These are phyloP conservation scores for Neofusicoccum umdonicola DNA, from an alignment of 2,329 filamentous ascomycete species.

Conservation along the genomic window DNA sequence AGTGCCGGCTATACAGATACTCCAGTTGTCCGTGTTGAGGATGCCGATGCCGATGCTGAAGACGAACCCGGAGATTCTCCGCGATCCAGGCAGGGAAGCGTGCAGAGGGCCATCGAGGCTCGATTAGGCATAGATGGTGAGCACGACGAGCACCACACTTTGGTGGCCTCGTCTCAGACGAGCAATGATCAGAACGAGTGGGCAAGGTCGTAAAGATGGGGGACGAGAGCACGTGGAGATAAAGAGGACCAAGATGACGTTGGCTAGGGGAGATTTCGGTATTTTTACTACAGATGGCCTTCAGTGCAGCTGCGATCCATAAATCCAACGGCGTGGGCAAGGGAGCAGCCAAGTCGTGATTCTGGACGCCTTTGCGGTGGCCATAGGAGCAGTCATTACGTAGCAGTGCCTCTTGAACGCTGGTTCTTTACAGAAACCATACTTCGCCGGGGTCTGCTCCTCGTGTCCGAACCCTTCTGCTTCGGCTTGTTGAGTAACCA, in stretches of 20 bases:
- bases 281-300: neutral
- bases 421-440: conserved; percentile 54
- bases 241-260: neutral
- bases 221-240: neutral
- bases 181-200: conserved; percentile 3
- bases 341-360: neutral
- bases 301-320: neutral
- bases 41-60: neutral
- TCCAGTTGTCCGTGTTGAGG: neutral
- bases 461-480: conserved; percentile 48
- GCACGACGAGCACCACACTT: conserved; percentile 4
- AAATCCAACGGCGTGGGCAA: neutral
- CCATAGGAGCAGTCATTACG: neutral
- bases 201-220: neutral
- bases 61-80: neutral
- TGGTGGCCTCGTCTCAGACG: neutral
- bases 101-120: conserved; percentile 7
- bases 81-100: neutral
- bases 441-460: conserved; percentile 61
- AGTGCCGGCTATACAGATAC: neutral
- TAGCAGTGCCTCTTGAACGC: neutral
- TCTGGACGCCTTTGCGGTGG: neutral
- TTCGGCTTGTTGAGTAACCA: conserved; percentile 61
- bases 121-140: neutral
- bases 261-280: neutral